phyloP scores from a whole-genome alignment of 1,139 yeast genomes.

The Lodderomyces jiufengensis region DNA sequence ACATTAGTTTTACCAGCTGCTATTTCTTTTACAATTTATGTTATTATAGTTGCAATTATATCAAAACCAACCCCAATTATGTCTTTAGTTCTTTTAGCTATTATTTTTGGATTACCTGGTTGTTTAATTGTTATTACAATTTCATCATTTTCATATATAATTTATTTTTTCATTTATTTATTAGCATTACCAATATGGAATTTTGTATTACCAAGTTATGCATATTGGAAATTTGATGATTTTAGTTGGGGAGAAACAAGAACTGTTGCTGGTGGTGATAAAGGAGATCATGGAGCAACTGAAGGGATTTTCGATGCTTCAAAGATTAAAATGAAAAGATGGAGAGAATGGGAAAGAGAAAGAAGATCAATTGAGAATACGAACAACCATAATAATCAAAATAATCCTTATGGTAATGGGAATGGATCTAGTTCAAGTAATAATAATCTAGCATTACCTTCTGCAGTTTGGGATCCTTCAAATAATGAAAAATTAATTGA shows the following conservation, averaged over 20 bases:
- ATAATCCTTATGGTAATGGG: conserved; percentile 3
- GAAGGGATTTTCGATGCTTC: conserved; percentile 90
- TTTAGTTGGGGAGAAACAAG: conserved; percentile 99
- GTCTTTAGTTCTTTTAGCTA: conserved; percentile 73
- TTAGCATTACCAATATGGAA: conserved; percentile 93
- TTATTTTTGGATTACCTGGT: conserved; percentile 90
- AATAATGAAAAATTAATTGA: conserved; percentile 25
- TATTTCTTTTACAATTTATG: conserved; percentile 80
- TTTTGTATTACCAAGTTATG: conserved; percentile 81
- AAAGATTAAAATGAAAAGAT: conserved; percentile 81
- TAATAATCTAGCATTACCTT: conserved; percentile 32
- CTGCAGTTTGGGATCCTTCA: conserved; percentile 51
- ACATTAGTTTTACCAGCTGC: conserved; percentile 93
- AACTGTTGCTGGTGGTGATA: conserved; percentile 70
- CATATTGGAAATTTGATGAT: conserved; percentile 97
- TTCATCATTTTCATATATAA: conserved; percentile 66
- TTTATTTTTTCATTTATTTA: conserved; percentile 81
- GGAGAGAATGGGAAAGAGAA: conserved; percentile 91
- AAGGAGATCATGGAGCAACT: conserved; percentile 60
- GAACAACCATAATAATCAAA: neutral
- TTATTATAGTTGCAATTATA: conserved; percentile 69
- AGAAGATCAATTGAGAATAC: conserved; percentile 30
- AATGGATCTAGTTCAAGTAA: conserved; percentile 2
- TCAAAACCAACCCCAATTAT: conserved; percentile 80
- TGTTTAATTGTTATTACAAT: conserved; percentile 84